phyloP scores from a whole-genome alignment of 1,139 yeast species.

The Blastobotrys apis region DNA sequence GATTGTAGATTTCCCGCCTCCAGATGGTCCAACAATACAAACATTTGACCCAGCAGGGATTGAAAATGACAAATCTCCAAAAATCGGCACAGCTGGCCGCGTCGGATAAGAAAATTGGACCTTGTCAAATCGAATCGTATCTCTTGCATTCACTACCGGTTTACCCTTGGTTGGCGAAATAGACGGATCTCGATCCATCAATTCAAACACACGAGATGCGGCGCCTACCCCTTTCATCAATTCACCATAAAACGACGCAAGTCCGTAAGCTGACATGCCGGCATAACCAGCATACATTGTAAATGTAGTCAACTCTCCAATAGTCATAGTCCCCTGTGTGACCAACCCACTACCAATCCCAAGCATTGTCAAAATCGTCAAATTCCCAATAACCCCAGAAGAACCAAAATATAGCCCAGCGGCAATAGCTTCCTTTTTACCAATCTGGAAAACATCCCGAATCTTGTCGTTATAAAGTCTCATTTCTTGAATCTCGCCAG shows the following conservation, averaged over 20 bases:
- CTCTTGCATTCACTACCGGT: slow-evolving; percentile 41
- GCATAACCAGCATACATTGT: slow-evolving; percentile 93
- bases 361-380: slow-evolving; percentile 68
- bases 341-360: slow-evolving; percentile 81
- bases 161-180: slow-evolving; percentile 63
- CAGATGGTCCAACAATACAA: slow-evolving; percentile 94
- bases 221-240: slow-evolving; percentile 97
- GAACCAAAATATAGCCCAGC: slow-evolving; percentile 62
- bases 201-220: slow-evolving; percentile 84
- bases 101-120: slow-evolving; percentile 82
- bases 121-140: slow-evolving; percentile 57
- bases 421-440: slow-evolving; percentile 74
- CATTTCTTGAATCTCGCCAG: slow-evolving; percentile 70
- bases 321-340: slow-evolving; percentile 60
- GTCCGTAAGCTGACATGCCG: slow-evolving; percentile 82
- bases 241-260: slow-evolving; percentile 88
- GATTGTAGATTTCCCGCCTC: slow-evolving; percentile 91
- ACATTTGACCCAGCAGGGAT: slow-evolving; percentile 83
- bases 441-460: slow-evolving; percentile 65
- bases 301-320: slow-evolving; percentile 89
- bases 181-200: slow-evolving; percentile 68
- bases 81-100: slow-evolving; percentile 68
- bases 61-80: slow-evolving; percentile 57
- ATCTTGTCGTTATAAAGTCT: slow-evolving; percentile 63
- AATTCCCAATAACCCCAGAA: slow-evolving; percentile 77